Conservation (phyloP, 495 filamentous ascomycete genomes). For the Poronia punctata region DNA sequence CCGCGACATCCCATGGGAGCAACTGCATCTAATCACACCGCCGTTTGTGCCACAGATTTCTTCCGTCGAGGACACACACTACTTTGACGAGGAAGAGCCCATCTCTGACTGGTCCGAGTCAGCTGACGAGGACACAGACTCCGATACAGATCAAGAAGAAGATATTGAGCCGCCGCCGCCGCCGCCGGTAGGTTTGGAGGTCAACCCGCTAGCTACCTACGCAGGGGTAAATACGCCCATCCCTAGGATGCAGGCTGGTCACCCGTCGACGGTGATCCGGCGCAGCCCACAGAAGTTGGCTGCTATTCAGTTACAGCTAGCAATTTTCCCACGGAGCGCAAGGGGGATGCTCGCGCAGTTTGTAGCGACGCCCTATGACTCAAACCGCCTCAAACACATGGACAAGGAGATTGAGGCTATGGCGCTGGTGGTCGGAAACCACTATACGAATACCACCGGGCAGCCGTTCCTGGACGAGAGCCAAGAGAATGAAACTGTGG, state of each 20-base stretch:
- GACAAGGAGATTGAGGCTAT: slow-evolving; percentile 38
- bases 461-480: too few species aligned
- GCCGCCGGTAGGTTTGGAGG: not conserved
- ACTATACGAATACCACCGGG: too few species aligned
- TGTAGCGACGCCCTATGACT: slow-evolving; percentile 38
- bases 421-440: slow-evolving; percentile 2
- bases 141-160: slow-evolving; percentile 10
- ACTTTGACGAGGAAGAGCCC: slow-evolving; percentile 77
- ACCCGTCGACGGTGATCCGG: slow-evolving; percentile 3
- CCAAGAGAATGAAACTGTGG: too few species aligned
- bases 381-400: slow-evolving; percentile 33
- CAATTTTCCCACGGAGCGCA: slow-evolving; percentile 27
- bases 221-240: not conserved
- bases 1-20: slow-evolving; percentile 58
- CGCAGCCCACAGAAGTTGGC: slow-evolving; percentile 17
- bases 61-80: slow-evolving; percentile 73
- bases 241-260: not conserved
- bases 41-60: slow-evolving; percentile 70
- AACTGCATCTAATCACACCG: slow-evolving; percentile 57
- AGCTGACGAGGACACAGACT: slow-evolving; percentile 17
- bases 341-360: slow-evolving; percentile 34
- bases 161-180: too few species aligned
- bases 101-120: slow-evolving; percentile 49
- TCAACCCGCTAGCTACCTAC: slow-evolving; percentile 2
- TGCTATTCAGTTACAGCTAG: slow-evolving; percentile 27